These are phyloP conservation scores for Urochloa ruziziensis DNA, from an alignment of 176 grass and related monocot species.

Conservation along the genomic window DNA sequence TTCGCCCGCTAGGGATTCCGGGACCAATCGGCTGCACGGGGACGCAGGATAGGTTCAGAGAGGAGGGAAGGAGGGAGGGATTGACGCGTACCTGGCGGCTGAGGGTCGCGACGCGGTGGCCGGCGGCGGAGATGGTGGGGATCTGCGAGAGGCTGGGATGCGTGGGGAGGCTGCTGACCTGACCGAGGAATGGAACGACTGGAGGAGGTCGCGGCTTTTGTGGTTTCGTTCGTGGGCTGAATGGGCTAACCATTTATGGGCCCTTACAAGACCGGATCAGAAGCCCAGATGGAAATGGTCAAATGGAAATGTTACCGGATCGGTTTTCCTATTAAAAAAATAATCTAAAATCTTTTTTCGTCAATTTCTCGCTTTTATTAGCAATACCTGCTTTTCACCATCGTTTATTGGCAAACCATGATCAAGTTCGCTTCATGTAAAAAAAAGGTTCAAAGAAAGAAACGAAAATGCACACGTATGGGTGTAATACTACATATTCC, in stretches of 20 bases:
- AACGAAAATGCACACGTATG: neutral
- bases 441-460: neutral
- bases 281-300: no score
- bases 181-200: neutral
- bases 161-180: neutral
- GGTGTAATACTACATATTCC: neutral
- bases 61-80: neutral
- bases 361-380: neutral
- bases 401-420: neutral
- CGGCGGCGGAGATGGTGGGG: slow-evolving; percentile 31
- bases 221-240: neutral
- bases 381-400: neutral
- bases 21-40: neutral
- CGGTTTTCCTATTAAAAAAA: no score
- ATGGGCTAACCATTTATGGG: neutral
- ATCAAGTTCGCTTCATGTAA: neutral
- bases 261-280: neutral
- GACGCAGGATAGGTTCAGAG: neutral
- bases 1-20: neutral
- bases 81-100: slow-evolving; percentile 14
- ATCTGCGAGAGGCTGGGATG: slow-evolving; percentile 26
- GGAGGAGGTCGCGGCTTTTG: neutral
- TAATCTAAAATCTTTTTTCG: neutral
- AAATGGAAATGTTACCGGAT: neutral
- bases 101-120: slow-evolving; percentile 17